A percentile compares a stretch with the other conserved stretches of the same genome.
These are phyloP conservation scores for Tricholoma flavovirens DNA, from an alignment of 768 basidiomycete species.

Conservation along the genomic window DNA sequence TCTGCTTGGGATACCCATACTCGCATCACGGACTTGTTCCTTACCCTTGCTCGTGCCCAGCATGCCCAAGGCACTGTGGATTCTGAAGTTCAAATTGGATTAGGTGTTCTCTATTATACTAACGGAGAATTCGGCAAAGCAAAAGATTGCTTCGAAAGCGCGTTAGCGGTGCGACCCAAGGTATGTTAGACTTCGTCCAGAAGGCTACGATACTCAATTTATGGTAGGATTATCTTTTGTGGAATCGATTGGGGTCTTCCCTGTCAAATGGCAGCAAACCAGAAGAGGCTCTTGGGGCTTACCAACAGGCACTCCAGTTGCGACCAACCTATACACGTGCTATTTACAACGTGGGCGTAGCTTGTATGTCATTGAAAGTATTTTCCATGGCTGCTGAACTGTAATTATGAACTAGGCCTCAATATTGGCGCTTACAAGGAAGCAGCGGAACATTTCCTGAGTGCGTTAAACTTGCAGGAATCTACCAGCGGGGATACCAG, in stretches of 20 bases:
- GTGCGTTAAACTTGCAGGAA: conserved; percentile 77
- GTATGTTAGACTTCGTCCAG: conserved; percentile 16
- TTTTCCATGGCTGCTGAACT: conserved; percentile 1
- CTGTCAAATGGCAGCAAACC: conserved; percentile 92
- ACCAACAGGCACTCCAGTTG: conserved; percentile 83
- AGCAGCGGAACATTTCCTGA: conserved; percentile 92
- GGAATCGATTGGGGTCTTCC: conserved; percentile 94
- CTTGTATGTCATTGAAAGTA: conserved; percentile 55
- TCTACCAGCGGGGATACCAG: conserved; percentile 64
- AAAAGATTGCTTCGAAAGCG: conserved; percentile 92
- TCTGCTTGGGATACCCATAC: conserved; percentile 81
- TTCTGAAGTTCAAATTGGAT: conserved; percentile 87
- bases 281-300: conserved; percentile 87
- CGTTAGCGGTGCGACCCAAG: conserved; percentile 71
- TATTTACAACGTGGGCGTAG: conserved; percentile 96
- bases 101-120: conserved; percentile 91
- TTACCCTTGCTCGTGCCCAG: conserved; percentile 78
- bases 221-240: conserved; percentile 78
- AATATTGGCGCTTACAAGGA: conserved; percentile 96
- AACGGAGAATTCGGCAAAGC: conserved; percentile 82
- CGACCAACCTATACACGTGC: conserved; percentile 96
- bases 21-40: conserved; percentile 75
- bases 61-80: conserved; percentile 68
- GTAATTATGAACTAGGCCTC: conserved; percentile 49
- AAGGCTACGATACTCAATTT: conserved; percentile 15